Evolutionary conservation across 2,329 filamentous ascomycete species (phyloP), one percentile per base, ranked within the genome.

Genomic region (Chaetothyriales sp.): DNA sequence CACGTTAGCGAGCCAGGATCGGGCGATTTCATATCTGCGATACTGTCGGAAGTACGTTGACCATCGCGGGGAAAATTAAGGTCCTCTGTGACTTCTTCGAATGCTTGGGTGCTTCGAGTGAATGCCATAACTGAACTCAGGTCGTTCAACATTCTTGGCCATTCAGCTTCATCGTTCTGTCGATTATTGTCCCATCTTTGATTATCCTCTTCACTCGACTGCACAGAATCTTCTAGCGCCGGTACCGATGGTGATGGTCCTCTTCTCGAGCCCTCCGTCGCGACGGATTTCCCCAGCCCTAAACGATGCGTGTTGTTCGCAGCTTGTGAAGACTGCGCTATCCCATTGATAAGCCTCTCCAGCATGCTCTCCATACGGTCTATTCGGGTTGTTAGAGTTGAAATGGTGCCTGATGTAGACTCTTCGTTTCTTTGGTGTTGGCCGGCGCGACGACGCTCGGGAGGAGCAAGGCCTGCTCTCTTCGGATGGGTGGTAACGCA

Each of bases 351-450:
- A 15, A 45, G 44, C 15, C 44, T 45, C 15, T 45, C 44, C n/a
- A 45, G 44, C 44, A 45, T 45, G 44, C 44, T 45, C 15, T 45
- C 44, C 44, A 45, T 45, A 9, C 44, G 44, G 44, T 45, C 44
- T 15, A 45, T 45, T 9, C 44, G 44, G 2, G 44, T 22, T 45
- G 44, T 45, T 15, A 45, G 44, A 45, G 44, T 45, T 22, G 44
- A 45, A 10, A 45, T 15, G n/a, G 44, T 45, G 15, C 44, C 25
- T 45, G 44, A 45, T 9, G 44, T 45, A 9, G 44, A 9, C 2
- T 45, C 44, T 9, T 45, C 44, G 15, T 15, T 45, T 45, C 44
- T 45, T 2, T 45, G 44, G 8, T 45, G 44, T 18, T 45, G 44
- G 44, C 44, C 44, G 44, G 44, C 44, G 25, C 19, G 7, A 45